These are phyloP conservation scores for Hyaloscypha bicolor DNA, from an alignment of 495 filamentous ascomycete species.

Conservation along the genomic window DNA sequence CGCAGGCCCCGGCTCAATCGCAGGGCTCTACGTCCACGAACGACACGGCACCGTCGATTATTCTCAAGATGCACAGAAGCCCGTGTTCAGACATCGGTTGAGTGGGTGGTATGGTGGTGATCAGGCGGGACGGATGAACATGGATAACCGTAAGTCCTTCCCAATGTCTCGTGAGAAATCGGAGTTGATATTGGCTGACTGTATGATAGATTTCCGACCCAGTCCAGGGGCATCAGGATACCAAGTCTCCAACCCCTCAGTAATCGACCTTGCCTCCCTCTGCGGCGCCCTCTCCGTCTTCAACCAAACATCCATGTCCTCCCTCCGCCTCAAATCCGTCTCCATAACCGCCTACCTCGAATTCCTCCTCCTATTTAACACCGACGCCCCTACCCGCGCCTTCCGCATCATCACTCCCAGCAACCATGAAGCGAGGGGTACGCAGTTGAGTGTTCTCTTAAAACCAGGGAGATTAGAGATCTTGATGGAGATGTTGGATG, in stretches of 20 bases:
- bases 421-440: constrained; percentile 71
- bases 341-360: constrained; percentile 80
- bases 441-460: constrained; percentile 81
- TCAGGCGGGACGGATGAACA: constrained; percentile 73
- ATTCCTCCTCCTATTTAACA: constrained; percentile 53
- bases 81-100: constrained; percentile 42
- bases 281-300: constrained; percentile 80
- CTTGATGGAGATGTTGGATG: constrained; percentile 69
- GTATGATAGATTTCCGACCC: constrained; percentile 69
- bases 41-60: constrained; percentile 59
- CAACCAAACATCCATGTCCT: constrained; percentile 66
- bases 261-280: constrained; percentile 69
- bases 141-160: constrained; percentile 59
- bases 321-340: constrained; percentile 74
- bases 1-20: constrained; percentile 84
- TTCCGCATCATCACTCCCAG: constrained; percentile 83
- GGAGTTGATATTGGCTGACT: constrained; percentile 23
- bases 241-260: constrained; percentile 68
- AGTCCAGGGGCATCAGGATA: constrained; percentile 69
- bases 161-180: neutral
- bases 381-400: constrained; percentile 34
- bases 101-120: constrained; percentile 90
- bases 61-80: constrained; percentile 34
- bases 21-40: constrained; percentile 89
- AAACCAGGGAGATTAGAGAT: constrained; percentile 65